Evolutionary conservation across 2,329 filamentous ascomycete genomes (phyloP).

Genomic region (Epichloe brachyelytri): DNA sequence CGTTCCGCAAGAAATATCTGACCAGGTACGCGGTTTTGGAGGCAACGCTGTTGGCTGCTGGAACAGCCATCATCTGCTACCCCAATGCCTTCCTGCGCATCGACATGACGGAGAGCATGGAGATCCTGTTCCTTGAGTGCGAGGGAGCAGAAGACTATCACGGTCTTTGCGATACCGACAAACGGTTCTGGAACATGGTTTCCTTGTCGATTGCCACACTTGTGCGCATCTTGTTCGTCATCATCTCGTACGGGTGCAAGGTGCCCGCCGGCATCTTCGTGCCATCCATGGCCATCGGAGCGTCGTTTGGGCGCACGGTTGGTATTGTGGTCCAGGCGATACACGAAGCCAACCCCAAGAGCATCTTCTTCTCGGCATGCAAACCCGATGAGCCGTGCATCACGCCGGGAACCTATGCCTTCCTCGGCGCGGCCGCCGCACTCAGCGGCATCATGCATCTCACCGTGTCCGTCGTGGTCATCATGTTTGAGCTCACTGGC

Average conservation of each 20-base stretch:
- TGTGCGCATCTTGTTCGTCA: conserved; percentile 71
- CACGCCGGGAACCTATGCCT: conserved; percentile 93
- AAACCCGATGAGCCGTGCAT: conserved; percentile 89
- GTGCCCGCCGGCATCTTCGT: conserved; percentile 97
- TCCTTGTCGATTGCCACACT: conserved; percentile 70
- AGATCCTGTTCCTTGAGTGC: conserved; percentile 90
- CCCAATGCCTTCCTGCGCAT: conserved; percentile 91
- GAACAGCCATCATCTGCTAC: conserved; percentile 87
- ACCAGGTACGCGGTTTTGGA: conserved; percentile 74
- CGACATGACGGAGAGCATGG: conserved; percentile 99
- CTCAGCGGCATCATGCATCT: conserved; percentile 97
- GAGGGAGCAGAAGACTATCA: conserved; percentile 81
- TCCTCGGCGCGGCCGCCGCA: conserved; percentile 82
- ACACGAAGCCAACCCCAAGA: conserved; percentile 70
- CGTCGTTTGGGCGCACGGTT: conserved; percentile 85
- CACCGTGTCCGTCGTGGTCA: conserved; percentile 91
- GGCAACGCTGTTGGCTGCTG: conserved; percentile 66
- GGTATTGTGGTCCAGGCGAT: conserved; percentile 87
- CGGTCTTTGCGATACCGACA: conserved; percentile 69
- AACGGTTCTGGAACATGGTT: conserved; percentile 64
- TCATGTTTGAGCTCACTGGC: conserved; percentile 99
- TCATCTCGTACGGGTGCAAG: conserved; percentile 95
- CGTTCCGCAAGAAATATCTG: conserved; percentile 89
- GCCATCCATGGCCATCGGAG: conserved; percentile 93
- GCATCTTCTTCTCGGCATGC: conserved; percentile 78